Evolutionary conservation across 1,284 basidiomycete genomes (phyloP).

Genomic region (Sporisorium scitamineum): DNA sequence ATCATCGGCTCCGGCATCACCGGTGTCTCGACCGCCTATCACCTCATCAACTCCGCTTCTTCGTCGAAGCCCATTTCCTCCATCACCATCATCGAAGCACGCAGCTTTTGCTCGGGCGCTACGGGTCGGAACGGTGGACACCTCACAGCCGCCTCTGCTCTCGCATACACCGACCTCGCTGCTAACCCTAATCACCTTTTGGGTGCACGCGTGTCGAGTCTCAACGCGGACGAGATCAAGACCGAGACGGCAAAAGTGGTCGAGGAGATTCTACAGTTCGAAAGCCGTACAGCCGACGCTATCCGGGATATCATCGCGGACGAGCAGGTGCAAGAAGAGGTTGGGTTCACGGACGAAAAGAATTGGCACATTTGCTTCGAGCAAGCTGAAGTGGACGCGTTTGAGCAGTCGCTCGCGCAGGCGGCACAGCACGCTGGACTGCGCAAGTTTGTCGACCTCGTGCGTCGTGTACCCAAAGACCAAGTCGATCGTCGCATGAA

Average conservation of each 20-base stretch:
- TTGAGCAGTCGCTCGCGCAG: conserved; percentile 29
- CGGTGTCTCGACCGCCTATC: conserved; percentile 47
- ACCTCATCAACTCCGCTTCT: conserved; percentile 24
- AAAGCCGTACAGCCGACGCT: conserved; percentile 22
- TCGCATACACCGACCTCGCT: conserved; percentile 47
- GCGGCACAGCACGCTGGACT: conserved; percentile 30
- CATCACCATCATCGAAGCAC: conserved; percentile 49
- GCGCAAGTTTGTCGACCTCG: conserved; percentile 15
- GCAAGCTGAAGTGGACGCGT: conserved; percentile 36
- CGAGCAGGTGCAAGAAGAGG: background rate
- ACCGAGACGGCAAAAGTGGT: conserved; percentile 15
- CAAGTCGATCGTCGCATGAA: conserved; percentile 41
- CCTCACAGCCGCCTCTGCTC: conserved; percentile 52
- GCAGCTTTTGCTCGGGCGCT: conserved; percentile 54
- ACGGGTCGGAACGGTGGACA: conserved; percentile 61
- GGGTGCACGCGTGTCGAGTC: background rate
- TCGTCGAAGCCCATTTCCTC: background rate
- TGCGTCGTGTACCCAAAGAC: conserved; percentile 30
- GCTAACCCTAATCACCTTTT: conserved; percentile 44
- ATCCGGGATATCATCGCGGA: conserved; percentile 31
- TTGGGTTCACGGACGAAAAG: conserved; percentile 27
- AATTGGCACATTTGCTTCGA: conserved; percentile 58
- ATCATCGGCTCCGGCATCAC: conserved; percentile 57
- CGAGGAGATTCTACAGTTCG: conserved; percentile 43
- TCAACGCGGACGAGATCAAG: background rate